These are phyloP conservation scores for Hanseniaspora gamundiae DNA, from an alignment of 1,139 yeast species.

Conservation along the genomic window DNA sequence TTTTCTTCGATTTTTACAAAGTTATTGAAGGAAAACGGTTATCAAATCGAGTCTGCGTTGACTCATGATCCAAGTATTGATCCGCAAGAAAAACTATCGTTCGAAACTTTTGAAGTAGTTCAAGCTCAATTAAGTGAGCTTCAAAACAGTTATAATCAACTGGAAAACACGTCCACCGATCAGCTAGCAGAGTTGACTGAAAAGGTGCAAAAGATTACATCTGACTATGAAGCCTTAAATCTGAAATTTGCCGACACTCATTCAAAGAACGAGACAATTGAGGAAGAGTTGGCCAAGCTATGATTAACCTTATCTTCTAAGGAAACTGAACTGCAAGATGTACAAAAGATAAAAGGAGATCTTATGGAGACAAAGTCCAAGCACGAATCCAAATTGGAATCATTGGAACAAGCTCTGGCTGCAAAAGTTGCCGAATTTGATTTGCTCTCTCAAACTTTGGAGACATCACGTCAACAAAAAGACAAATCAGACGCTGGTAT, in stretches of 20 bases:
- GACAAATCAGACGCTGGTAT: slow-evolving; percentile 75
- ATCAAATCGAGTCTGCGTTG: slow-evolving; percentile 58
- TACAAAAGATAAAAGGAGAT: slow-evolving; percentile 5
- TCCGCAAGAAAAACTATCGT: slow-evolving; percentile 55
- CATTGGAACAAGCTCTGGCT: slow-evolving; percentile 11
- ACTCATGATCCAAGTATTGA: slow-evolving; percentile 64
- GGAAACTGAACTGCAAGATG: background rate
- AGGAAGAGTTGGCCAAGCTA: slow-evolving; percentile 7
- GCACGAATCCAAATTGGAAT: slow-evolving; percentile 6
- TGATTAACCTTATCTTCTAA: background rate
- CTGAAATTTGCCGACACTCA: slow-evolving; percentile 7
- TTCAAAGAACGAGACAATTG: slow-evolving; percentile 4
- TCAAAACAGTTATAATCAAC: background rate
- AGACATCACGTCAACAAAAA: slow-evolving; percentile 31
- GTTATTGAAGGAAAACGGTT: slow-evolving; percentile 56
- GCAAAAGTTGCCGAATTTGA: slow-evolving; percentile 13
- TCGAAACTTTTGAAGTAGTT: slow-evolving; percentile 49
- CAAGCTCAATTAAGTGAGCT: slow-evolving; percentile 4
- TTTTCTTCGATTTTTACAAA: slow-evolving; percentile 55
- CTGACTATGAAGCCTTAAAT: slow-evolving; percentile 3
- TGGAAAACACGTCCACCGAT: slow-evolving; percentile 4
- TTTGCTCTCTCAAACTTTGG: slow-evolving; percentile 22
- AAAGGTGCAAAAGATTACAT: slow-evolving; percentile 12
- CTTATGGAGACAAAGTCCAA: slow-evolving; percentile 3
- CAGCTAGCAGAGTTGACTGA: slow-evolving; percentile 10